These are phyloP conservation scores for Claviceps sp. DNA, from an alignment of 2,329 filamentous ascomycete species.

Conservation along the genomic window DNA sequence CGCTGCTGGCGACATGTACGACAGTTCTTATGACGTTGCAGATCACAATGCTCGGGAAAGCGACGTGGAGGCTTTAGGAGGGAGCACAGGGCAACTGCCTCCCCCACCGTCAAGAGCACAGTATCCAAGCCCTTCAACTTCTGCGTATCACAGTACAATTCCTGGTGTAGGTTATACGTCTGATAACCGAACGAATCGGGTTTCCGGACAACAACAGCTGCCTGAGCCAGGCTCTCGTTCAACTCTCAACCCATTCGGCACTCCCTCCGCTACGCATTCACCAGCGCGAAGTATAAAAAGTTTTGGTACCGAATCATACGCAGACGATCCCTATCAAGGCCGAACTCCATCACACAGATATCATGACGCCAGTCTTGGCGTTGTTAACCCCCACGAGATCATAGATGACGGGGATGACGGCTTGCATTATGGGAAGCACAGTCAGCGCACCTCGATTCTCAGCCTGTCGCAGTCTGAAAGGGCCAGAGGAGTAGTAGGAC, in stretches of 20 bases:
- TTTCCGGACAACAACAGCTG: constrained; percentile 6
- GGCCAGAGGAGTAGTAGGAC: constrained; percentile 12
- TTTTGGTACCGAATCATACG: constrained; percentile 32
- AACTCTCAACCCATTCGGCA: constrained; percentile 26
- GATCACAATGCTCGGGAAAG: constrained; percentile 51
- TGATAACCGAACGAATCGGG: constrained; percentile 1
- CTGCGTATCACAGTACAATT: constrained; percentile 10
- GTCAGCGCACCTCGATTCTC: constrained; percentile 43
- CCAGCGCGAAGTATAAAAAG: constrained; percentile 38
- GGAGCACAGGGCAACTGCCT: constrained; percentile 18
- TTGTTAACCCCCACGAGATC: constrained; percentile 67
- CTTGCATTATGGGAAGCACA: constrained; percentile 38
- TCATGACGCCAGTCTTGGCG: constrained; percentile 37
- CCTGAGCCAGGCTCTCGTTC: constrained; percentile 28
- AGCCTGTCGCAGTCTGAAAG: constrained; percentile 36
- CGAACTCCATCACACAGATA: constrained; percentile 10
- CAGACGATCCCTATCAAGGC: constrained; percentile 54
- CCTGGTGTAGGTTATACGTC: constrained; percentile 9
- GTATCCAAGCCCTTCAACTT: constrained; percentile 8
- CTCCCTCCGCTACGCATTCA: constrained; percentile 22
- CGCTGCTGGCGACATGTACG: constrained; percentile 52
- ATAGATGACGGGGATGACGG: constrained; percentile 83
- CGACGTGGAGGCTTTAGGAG: constrained; percentile 47
- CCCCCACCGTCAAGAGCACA: constrained; percentile 24
- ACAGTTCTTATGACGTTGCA: constrained; percentile 52